Percentiles rank a stretch among this genome's conserved stretches.
phyloP scores from a whole-genome alignment of 371 early-diverging fungal genomes.

The Mortierella sp. region DNA sequence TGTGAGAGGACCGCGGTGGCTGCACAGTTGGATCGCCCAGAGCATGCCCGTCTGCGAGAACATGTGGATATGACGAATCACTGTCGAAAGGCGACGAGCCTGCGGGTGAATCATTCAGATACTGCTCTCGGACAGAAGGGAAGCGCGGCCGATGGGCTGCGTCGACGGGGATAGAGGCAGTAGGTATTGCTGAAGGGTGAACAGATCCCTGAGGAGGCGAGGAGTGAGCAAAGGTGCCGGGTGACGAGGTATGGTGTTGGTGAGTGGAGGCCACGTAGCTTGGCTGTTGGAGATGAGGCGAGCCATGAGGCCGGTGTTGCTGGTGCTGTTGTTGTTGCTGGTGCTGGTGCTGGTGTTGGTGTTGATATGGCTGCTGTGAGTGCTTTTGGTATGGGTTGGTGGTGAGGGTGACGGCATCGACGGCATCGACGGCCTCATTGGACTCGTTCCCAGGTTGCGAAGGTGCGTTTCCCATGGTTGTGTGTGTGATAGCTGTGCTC shows the following conservation, averaged over 20 bases:
- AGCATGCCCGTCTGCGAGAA: constrained; percentile 16
- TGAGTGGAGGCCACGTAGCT: constrained; percentile 26
- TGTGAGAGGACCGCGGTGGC: constrained; percentile 23
- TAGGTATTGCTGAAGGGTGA: constrained; percentile 55
- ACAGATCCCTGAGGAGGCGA: constrained; percentile 42
- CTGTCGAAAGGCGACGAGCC: constrained; percentile 44
- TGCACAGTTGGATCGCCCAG: constrained; percentile 19
- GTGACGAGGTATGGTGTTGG: constrained; percentile 39
- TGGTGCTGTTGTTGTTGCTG: constrained; percentile 22
- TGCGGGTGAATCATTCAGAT: constrained; percentile 47
- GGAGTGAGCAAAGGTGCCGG: constrained; percentile 30
- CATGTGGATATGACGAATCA: constrained; percentile 36
- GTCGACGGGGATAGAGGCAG: constrained; percentile 45
- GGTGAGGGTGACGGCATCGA: constrained; percentile 52
- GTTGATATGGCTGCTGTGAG: constrained; percentile 18
- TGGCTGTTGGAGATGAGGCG: constrained; percentile 11
- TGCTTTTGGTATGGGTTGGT: constrained; percentile 44
- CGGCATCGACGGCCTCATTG: constrained; percentile 24
- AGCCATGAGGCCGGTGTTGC: neutral
- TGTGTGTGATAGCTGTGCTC: constrained; percentile 1
- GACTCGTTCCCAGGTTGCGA: constrained; percentile 31
- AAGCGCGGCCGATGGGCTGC: constrained; percentile 29
- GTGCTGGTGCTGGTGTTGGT: constrained; percentile 28
- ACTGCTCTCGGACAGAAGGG: constrained; percentile 47
- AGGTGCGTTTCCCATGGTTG: constrained; percentile 51